These are phyloP conservation scores for Colletotrichum chlorophyti DNA, from an alignment of 2,329 filamentous ascomycete genomes.

Conservation along the genomic window DNA sequence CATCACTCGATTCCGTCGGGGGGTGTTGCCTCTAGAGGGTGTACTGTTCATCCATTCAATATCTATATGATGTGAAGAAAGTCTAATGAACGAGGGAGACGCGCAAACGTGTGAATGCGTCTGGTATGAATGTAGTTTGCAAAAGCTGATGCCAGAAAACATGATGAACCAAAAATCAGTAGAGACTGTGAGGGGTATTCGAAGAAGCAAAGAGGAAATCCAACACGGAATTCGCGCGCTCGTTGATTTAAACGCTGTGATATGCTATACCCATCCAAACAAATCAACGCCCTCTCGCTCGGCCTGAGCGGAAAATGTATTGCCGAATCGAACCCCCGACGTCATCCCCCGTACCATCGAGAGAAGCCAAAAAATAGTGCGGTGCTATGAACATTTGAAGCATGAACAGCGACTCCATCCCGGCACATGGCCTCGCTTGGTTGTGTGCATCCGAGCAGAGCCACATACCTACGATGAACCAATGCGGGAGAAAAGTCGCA, in stretches of 20 bases:
- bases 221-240: slow-evolving; percentile 10
- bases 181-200: slow-evolving; percentile 17
- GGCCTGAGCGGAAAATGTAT: slow-evolving; percentile 5
- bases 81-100: slow-evolving; percentile 6
- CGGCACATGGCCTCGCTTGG: slow-evolving; percentile 8
- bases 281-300: slow-evolving; percentile 12
- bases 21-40: slow-evolving; percentile 9
- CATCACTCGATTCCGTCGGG: not conserved
- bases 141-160: not conserved
- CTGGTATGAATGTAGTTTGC: not conserved
- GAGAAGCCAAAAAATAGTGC: slow-evolving; percentile 2
- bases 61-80: slow-evolving; percentile 13
- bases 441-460: not conserved
- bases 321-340: slow-evolving; percentile 1
- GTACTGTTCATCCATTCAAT: slow-evolving; percentile 13
- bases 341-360: no score
- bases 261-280: slow-evolving; percentile 7
- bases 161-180: not conserved
- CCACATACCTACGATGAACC: slow-evolving; percentile 15
- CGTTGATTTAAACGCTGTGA: slow-evolving; percentile 14
- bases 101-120: not conserved
- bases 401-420: slow-evolving; percentile 24
- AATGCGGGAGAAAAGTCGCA: not conserved
- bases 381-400: slow-evolving; percentile 23
- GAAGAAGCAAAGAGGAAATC: slow-evolving; percentile 2